Percentiles rank a stretch among this genome's conserved stretches.
These are phyloP conservation scores for Fusarium mangiferae DNA, from an alignment of 2,329 filamentous ascomycete genomes.

Conservation along the genomic window DNA sequence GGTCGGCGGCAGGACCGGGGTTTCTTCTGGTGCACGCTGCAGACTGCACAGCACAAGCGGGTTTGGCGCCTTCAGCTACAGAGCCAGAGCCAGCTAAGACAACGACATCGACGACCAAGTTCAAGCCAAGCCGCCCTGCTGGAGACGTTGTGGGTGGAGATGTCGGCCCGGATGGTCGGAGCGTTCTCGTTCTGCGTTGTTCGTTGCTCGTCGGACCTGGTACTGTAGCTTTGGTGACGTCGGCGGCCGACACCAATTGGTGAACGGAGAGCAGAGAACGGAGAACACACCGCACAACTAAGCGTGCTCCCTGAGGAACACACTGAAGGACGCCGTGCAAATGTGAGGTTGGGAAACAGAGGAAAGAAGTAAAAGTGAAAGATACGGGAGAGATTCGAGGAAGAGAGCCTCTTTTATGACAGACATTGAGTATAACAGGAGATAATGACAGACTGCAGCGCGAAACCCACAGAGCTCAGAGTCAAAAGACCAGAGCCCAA, in stretches of 20 bases:
- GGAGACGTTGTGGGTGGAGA: slow-evolving; percentile 45
- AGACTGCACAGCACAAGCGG: slow-evolving; percentile 38
- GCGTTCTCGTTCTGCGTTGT: slow-evolving; percentile 40
- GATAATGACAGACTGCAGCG: slow-evolving; percentile 10
- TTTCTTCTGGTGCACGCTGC: slow-evolving; percentile 33
- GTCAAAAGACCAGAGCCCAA: background rate
- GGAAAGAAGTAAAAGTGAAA: background rate
- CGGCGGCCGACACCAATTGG: slow-evolving; percentile 38
- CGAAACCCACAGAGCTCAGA: background rate
- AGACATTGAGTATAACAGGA: slow-evolving; percentile 17
- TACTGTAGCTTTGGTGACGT: slow-evolving; percentile 43
- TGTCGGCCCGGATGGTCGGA: slow-evolving; percentile 47
- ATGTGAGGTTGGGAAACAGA: slow-evolving; percentile 4
- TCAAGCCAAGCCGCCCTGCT: slow-evolving; percentile 41
- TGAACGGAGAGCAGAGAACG: slow-evolving; percentile 7
- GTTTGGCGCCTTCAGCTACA: slow-evolving; percentile 49
- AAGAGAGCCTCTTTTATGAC: slow-evolving; percentile 29
- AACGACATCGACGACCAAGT: slow-evolving; percentile 39
- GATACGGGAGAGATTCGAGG: background rate
- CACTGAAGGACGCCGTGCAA: slow-evolving; percentile 15
- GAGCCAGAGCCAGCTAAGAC: slow-evolving; percentile 32
- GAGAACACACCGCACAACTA: slow-evolving; percentile 31
- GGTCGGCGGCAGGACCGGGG: slow-evolving; percentile 45
- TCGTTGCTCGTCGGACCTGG: slow-evolving; percentile 33
- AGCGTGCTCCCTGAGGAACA: slow-evolving; percentile 32